Percentiles rank a stretch among this genome's conserved stretches.
Conservation (phyloP, 1,284 basidiomycete genomes). For the Trametes hirsuta region DNA sequence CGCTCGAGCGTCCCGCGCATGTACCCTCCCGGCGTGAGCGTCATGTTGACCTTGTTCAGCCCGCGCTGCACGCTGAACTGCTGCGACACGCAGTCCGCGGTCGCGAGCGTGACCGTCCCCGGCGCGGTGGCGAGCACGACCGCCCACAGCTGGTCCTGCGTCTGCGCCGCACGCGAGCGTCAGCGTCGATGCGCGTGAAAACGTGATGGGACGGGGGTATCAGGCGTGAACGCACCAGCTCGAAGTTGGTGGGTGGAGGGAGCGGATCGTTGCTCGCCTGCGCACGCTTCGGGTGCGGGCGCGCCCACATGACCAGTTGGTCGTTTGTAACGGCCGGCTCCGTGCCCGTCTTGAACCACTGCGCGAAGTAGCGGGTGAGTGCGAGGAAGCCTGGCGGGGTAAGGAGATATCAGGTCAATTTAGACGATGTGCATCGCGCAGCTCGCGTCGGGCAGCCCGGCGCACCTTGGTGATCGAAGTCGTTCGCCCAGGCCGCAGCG, state of each 20-base stretch:
- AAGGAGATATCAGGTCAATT: background rate
- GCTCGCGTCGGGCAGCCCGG: background rate
- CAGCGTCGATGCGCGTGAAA: background rate
- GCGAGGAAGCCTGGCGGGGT: constrained; percentile 56
- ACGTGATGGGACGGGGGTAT: background rate
- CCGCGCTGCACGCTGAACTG: constrained; percentile 60
- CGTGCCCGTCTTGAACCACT: constrained; percentile 75
- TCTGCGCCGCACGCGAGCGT: constrained; percentile 32
- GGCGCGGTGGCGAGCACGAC: constrained; percentile 67
- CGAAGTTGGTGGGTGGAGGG: constrained; percentile 56
- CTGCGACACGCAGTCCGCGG: constrained; percentile 45
- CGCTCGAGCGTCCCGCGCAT: constrained; percentile 65
- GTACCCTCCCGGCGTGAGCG: constrained; percentile 57
- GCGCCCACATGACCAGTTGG: constrained; percentile 72
- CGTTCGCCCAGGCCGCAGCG: constrained; percentile 38
- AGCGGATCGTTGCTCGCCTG: constrained; percentile 48
- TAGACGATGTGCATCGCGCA: no score
- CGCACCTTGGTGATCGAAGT: constrained; percentile 47
- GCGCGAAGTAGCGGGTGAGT: constrained; percentile 70
- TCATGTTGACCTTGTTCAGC: constrained; percentile 65
- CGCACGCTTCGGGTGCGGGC: constrained; percentile 69
- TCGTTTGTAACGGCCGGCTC: constrained; percentile 69
- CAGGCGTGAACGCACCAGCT: constrained; percentile 42
- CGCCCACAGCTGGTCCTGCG: constrained; percentile 63
- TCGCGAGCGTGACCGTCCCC: constrained; percentile 53